Percentiles rank a stretch among this genome's conserved stretches.
Conservation (phyloP, 345 rosid genomes). For the Aquilaria yunnanensis region DNA sequence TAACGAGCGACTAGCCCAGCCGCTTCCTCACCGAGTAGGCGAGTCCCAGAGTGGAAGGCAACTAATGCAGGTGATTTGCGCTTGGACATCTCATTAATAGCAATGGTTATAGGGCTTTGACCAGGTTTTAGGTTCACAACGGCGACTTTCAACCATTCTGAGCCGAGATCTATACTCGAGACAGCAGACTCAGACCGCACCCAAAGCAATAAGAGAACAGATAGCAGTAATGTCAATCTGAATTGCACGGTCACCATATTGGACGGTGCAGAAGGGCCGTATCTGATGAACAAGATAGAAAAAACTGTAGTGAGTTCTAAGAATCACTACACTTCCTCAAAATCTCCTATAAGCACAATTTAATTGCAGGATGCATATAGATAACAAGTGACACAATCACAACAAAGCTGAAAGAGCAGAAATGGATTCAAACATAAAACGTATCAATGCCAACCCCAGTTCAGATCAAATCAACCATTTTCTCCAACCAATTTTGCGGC, state of each 20-base stretch:
- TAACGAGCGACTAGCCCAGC: conserved; percentile 86
- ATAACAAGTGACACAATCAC: too few species aligned
- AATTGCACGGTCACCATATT: conserved; percentile 29
- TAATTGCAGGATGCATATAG: too few species aligned
- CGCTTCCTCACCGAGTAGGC: conserved; percentile 91
- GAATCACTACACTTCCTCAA: too few species aligned
- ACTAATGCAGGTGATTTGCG: conserved; percentile 88
- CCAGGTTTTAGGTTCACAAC: conserved; percentile 86
- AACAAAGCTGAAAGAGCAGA: too few species aligned
- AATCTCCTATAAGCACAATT: too few species aligned
- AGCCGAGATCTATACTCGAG: conserved; percentile 92
- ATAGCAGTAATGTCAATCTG: conserved; percentile 28
- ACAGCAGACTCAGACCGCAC: conserved; percentile 69
- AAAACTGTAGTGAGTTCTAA: too few species aligned
- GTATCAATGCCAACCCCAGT: too few species aligned
- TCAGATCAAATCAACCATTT: too few species aligned
- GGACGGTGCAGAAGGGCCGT: conserved; percentile 7
- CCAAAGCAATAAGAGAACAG: conserved; percentile 21
- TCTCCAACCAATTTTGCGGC: too few species aligned
- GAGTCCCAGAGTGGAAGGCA: conserved; percentile 65
- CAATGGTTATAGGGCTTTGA: conserved; percentile 85
- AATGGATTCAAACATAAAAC: too few species aligned
- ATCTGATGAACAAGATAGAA: conserved; percentile 5
- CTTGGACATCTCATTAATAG: conserved; percentile 99
- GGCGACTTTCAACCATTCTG: conserved; percentile 90